Base-by-base conservation (phyloP, 2,329 filamentous ascomycete genomes). In the Fusarium sp. region DNA sequence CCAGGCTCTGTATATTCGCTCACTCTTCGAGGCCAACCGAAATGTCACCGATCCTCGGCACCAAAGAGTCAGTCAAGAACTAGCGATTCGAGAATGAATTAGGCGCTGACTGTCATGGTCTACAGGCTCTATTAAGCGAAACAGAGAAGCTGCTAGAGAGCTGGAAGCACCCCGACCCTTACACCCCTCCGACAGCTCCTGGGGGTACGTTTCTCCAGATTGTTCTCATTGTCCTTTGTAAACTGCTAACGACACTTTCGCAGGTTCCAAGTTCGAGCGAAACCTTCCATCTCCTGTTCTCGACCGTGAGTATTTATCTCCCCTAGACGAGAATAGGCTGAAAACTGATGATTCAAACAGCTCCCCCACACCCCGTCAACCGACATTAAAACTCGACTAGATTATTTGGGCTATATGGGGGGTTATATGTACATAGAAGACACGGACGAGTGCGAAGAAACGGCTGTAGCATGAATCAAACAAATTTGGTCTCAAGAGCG, bases 161-260 rank as follows among this genome's bases (percentile, higher is more conserved):
- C 79, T 99, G 95, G 95, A 98, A 98, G 83, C 96, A 99, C 77
- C 96, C 96, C 5, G 96, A 99, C 78, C 94, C 96, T 30, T 98
- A 97, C 78, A 85, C 88, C 72, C 88, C 91, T 69, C 96, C 96
- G 15, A 97, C 93, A 40, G 95, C 96, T 38, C 96, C 96, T 12
- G 96, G 96, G 86, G 96, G 95, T 96, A 83, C 68, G 86, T 48
- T 24, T 12, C 42, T 15, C 24, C 32, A 23, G 28, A 39, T 7
- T 34, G 7, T 21, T 19, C 19, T 21, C 10, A 32, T 10, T 17
- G 19, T 43, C 5, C 6, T 19, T 23, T 17, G 26, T 48, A 28
- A 48, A n/a, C 28, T 32, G 46, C 62, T 75, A 43, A 73, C 20
- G 4, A 26, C 39, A 19, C 56, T 63, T 10, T 2, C 62, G 44